These are phyloP conservation scores for Colletotrichum melonis DNA, from an alignment of 2,329 filamentous ascomycete species.

Conservation along the genomic window DNA sequence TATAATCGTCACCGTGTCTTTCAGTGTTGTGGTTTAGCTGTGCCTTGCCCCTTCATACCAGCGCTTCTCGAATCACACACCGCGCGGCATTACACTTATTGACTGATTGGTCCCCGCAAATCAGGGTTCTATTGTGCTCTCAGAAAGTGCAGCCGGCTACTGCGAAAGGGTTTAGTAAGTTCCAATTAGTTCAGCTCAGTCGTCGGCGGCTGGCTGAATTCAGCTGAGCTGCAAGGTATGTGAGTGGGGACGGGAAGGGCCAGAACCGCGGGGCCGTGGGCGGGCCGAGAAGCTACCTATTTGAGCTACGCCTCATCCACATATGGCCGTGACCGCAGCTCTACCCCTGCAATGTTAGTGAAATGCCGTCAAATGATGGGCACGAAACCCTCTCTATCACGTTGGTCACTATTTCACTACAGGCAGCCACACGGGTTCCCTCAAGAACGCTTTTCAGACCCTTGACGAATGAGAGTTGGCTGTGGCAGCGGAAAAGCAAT, in stretches of 20 bases:
- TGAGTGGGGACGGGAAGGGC: neutral
- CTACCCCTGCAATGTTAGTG: neutral
- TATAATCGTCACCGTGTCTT: neutral
- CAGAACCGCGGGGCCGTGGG: neutral
- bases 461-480: neutral
- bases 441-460: neutral
- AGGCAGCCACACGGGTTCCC: neutral
- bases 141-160: too few species aligned
- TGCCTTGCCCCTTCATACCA: neutral
- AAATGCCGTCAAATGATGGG: neutral
- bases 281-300: neutral
- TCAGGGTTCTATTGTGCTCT: neutral
- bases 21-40: neutral
- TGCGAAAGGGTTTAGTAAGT: neutral
- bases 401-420: neutral
- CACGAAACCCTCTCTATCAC: neutral
- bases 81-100: neutral
- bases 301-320: neutral
- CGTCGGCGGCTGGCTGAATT: neutral
- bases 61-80: neutral
- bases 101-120: neutral
- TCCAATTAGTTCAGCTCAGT: neutral
- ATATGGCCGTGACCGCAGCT: neutral
- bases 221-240: neutral
- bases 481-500: neutral